phyloP scores from a whole-genome alignment of 2,329 filamentous ascomycete species.

The Fusarium vanettenii region DNA sequence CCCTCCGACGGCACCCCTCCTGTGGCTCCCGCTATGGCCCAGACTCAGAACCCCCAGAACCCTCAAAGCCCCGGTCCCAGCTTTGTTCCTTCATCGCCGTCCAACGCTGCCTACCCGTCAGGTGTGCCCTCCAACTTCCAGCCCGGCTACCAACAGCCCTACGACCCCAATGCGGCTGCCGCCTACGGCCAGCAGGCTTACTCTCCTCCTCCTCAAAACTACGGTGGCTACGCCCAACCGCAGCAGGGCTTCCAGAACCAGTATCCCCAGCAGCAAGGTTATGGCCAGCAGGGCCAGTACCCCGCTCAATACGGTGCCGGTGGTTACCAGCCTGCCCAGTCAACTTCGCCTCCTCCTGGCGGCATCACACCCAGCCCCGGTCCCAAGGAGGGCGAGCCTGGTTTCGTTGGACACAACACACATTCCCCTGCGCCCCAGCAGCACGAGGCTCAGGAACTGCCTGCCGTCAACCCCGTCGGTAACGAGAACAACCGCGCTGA shows the following conservation, averaged over 20 bases:
- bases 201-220: conserved; percentile 29
- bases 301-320: conserved; percentile 35
- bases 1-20: conserved; percentile 18
- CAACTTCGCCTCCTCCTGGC: conserved; percentile 43
- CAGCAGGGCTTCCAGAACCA: conserved; percentile 30
- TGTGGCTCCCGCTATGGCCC: conserved; percentile 33
- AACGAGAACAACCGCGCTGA: conserved; percentile 50
- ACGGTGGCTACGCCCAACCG: conserved; percentile 37
- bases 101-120: conserved; percentile 40
- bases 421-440: conserved; percentile 6
- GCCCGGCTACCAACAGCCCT: conserved; percentile 39
- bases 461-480: conserved; percentile 44
- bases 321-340: conserved; percentile 35
- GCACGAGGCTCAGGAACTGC: conserved; percentile 42
- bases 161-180: conserved; percentile 38
- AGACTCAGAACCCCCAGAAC: conserved; percentile 13
- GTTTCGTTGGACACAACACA: conserved; percentile 9
- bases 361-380: conserved; percentile 46
- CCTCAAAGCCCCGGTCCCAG: conserved; percentile 37
- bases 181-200: conserved; percentile 39
- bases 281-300: conserved; percentile 38
- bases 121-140: conserved; percentile 43
- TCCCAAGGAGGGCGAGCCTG: conserved; percentile 29
- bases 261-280: conserved; percentile 38
- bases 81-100: conserved; percentile 37